These are phyloP conservation scores for Phytophthora pistaciae DNA, from an alignment of 352 stramenopile species.

Conservation along the genomic window DNA sequence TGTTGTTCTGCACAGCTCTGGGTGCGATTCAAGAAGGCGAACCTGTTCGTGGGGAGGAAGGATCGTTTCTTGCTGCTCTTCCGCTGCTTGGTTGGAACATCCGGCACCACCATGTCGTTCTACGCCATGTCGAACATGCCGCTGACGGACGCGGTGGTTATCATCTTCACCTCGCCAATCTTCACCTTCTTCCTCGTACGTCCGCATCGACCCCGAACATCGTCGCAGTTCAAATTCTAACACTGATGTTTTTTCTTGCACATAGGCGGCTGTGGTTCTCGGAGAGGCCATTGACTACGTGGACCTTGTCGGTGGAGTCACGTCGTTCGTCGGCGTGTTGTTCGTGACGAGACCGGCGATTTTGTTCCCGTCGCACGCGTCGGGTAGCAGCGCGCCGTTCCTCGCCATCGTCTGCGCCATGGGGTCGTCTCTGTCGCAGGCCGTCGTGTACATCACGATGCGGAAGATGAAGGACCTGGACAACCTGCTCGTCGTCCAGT, in stretches of 20 bases:
- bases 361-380: slow-evolving; percentile 46
- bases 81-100: slow-evolving; percentile 55
- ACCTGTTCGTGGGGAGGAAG: slow-evolving; percentile 42
- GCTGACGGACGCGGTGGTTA: slow-evolving; percentile 66
- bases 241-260: neutral
- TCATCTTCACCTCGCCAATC: slow-evolving; percentile 73
- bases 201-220: neutral
- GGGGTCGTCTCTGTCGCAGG: slow-evolving; percentile 38
- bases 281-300: slow-evolving; percentile 52
- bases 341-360: slow-evolving; percentile 60
- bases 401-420: slow-evolving; percentile 48
- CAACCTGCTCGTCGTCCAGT: slow-evolving; percentile 51
- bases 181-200: slow-evolving; percentile 66
- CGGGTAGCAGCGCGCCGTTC: slow-evolving; percentile 12
- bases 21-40: slow-evolving; percentile 42
- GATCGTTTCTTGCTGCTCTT: slow-evolving; percentile 48
- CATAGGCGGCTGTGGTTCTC: slow-evolving; percentile 55
- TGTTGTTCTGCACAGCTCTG: slow-evolving; percentile 29
- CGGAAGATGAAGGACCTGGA: slow-evolving; percentile 61
- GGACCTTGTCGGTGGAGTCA: slow-evolving; percentile 46
- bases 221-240: neutral
- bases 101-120: slow-evolving; percentile 51
- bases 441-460: slow-evolving; percentile 56
- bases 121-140: slow-evolving; percentile 76
- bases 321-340: slow-evolving; percentile 61